These are phyloP conservation scores for Malassezia yamatoensis DNA, from an alignment of 1,284 basidiomycete species.

Conservation along the genomic window DNA sequence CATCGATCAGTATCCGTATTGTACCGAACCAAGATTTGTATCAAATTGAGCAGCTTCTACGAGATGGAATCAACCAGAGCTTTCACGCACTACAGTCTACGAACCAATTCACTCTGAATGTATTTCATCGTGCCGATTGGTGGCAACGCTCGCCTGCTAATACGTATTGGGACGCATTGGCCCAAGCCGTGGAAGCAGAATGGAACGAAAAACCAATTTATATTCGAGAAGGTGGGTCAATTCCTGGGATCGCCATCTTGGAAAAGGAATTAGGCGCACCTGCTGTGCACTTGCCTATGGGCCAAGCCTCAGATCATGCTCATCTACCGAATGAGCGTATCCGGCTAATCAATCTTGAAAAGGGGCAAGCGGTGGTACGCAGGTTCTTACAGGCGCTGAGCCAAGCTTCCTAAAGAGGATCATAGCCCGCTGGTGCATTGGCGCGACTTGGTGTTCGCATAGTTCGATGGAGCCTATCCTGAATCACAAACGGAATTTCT, in stretches of 20 bases:
- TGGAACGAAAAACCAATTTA: slow-evolving; percentile 70
- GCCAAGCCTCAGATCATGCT: slow-evolving; percentile 62
- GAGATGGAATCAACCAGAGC: slow-evolving; percentile 55
- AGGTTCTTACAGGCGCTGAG: slow-evolving; percentile 15
- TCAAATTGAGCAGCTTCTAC: slow-evolving; percentile 59
- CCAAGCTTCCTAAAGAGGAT: neutral
- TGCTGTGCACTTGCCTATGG: slow-evolving; percentile 78
- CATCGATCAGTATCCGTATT: slow-evolving; percentile 58
- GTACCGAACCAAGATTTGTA: slow-evolving; percentile 84
- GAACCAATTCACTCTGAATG: slow-evolving; percentile 42
- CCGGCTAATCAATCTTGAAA: slow-evolving; percentile 61
- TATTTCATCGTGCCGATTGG: slow-evolving; percentile 83
- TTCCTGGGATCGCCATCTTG: slow-evolving; percentile 75
- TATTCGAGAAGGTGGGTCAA: slow-evolving; percentile 63
- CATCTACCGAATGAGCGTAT: slow-evolving; percentile 78
- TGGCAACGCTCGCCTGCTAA: slow-evolving; percentile 81
- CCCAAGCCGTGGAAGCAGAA: slow-evolving; percentile 67
- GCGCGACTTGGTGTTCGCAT: slow-evolving; percentile 21
- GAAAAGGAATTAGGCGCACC: slow-evolving; percentile 70
- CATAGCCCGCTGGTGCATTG: slow-evolving; percentile 17
- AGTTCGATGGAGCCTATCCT: slow-evolving; percentile 23
- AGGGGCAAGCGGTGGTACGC: slow-evolving; percentile 15
- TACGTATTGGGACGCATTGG: slow-evolving; percentile 71
- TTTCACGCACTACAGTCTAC: slow-evolving; percentile 55
- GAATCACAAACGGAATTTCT: slow-evolving; percentile 29